These are phyloP conservation scores for Tieghemostelium lacteum DNA, from an alignment of 78 protist genomes.

Conservation along the genomic window DNA sequence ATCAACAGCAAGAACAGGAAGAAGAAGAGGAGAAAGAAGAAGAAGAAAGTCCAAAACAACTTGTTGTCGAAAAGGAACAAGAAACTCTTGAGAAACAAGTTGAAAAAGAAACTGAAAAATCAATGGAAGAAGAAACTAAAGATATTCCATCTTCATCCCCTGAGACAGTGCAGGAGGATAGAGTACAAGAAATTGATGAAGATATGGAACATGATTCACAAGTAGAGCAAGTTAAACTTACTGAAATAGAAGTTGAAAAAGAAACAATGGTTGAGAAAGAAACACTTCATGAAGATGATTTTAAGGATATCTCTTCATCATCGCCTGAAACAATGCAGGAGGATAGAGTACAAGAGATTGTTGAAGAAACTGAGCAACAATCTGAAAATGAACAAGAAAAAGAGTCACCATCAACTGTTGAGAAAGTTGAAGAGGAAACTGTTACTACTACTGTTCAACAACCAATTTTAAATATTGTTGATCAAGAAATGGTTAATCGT, in stretches of 20 bases:
- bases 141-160: no score
- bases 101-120: background rate
- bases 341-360: background rate
- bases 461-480: background rate
- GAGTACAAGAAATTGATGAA: background rate
- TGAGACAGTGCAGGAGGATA: background rate
- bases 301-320: background rate
- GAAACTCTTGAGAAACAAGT: background rate
- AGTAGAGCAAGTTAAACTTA: no score
- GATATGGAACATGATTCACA: no score
- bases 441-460: background rate
- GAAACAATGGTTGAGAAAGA: background rate
- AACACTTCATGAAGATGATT: background rate
- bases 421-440: background rate
- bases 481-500: background rate
- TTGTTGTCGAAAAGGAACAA: background rate
- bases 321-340: background rate
- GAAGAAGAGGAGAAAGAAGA: background rate
- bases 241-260: background rate
- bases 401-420: background rate
- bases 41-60: background rate
- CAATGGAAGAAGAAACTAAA: no score
- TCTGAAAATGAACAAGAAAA: background rate
- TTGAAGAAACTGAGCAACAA: background rate
- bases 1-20: background rate